phyloP scores from a whole-genome alignment of 2,329 filamentous ascomycete genomes.

The Epichloe typhina region DNA sequence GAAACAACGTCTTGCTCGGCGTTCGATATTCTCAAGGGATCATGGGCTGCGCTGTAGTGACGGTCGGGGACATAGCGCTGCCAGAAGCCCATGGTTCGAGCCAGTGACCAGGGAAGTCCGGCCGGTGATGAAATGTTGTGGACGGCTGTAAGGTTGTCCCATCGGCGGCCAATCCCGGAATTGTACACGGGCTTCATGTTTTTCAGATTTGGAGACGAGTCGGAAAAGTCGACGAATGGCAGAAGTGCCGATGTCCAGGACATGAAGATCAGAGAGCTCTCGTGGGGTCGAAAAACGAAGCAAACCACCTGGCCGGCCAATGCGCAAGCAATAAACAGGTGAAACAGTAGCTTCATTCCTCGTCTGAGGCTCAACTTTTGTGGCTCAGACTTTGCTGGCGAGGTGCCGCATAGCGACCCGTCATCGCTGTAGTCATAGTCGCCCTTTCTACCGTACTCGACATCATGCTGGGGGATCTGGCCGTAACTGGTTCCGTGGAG shows the following conservation, averaged over 20 bases:
- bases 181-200: slow-evolving; percentile 12
- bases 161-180: slow-evolving; percentile 11
- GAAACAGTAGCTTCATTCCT: slow-evolving; percentile 3
- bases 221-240: slow-evolving; percentile 20
- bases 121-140: slow-evolving; percentile 8
- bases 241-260: slow-evolving; percentile 21
- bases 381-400: background rate
- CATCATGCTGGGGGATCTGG: slow-evolving; percentile 14
- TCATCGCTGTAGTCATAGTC: slow-evolving; percentile 6
- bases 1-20: slow-evolving; percentile 19
- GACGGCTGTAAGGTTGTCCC: slow-evolving; percentile 19
- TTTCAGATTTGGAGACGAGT: slow-evolving; percentile 14
- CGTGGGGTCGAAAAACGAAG: slow-evolving; percentile 14
- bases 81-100: slow-evolving; percentile 11
- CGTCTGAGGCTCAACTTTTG: background rate
- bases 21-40: slow-evolving; percentile 29
- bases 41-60: slow-evolving; percentile 21
- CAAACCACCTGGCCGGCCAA: slow-evolving; percentile 12
- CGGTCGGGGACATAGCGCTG: slow-evolving; percentile 15
- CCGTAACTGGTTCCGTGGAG: slow-evolving; percentile 7
- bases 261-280: slow-evolving; percentile 20
- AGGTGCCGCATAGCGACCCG: background rate
- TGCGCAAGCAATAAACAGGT: slow-evolving; percentile 6
- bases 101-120: slow-evolving; percentile 16
- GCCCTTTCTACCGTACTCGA: slow-evolving; percentile 7